Evolutionary conservation across 352 stramenopile genomes (phyloP).

Genomic region (Thraustochytrium sp.): DNA sequence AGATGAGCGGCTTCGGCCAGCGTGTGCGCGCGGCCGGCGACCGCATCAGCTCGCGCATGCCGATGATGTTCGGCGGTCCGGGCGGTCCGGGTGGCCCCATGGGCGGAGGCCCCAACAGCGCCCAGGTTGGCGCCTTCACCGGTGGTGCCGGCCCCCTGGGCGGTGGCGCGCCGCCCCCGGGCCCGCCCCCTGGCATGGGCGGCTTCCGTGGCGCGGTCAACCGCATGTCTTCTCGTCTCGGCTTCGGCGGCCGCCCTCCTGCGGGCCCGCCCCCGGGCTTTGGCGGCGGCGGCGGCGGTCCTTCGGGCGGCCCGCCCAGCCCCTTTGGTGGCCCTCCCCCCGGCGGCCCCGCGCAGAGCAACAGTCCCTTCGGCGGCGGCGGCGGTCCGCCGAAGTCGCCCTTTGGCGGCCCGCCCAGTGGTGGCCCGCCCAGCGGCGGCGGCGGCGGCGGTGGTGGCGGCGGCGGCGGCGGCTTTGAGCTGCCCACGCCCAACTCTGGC

Average conservation of each 20-base stretch:
- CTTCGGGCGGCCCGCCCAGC: background rate
- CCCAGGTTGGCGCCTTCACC: background rate
- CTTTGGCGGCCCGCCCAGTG: background rate
- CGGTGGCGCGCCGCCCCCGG: background rate
- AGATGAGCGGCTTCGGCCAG: constrained; percentile 1
- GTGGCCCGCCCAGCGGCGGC: background rate
- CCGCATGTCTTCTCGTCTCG: background rate
- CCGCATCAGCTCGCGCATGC: constrained; percentile 1
- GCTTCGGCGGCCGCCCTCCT: constrained; percentile 2
- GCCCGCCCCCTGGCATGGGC: background rate
- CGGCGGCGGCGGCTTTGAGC: background rate
- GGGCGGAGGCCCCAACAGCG: background rate
- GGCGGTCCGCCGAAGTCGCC: background rate
- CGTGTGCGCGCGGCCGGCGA: background rate
- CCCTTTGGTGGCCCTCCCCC: background rate
- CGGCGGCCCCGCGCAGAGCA: background rate
- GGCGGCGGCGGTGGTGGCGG: background rate
- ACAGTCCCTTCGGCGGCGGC: background rate
- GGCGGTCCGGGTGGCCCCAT: background rate
- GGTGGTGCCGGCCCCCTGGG: background rate
- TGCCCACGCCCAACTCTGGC: background rate
- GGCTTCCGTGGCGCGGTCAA: constrained; percentile 24
- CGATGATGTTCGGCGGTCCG: background rate
- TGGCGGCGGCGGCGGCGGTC: constrained; percentile 21
- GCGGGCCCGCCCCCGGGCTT: constrained; percentile 14